These are phyloP conservation scores for Blastocystis sp. DNA, from an alignment of 352 stramenopile species.

Conservation along the genomic window DNA sequence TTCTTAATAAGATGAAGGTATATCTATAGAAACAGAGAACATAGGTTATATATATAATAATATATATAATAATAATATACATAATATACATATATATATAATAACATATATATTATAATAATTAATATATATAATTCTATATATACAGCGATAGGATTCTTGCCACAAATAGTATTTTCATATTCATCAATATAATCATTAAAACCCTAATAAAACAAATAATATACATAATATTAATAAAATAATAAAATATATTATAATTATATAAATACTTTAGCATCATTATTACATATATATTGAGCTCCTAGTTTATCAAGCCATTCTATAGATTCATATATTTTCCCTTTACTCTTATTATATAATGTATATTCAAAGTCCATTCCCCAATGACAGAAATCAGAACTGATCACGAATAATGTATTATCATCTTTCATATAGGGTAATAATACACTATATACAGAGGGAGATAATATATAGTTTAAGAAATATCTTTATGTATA, in stretches of 20 bases:
- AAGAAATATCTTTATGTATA: too few relatives aligned
- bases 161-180: constrained; percentile 84
- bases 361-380: constrained; percentile 67
- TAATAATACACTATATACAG: constrained; percentile 45
- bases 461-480: neutral
- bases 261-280: constrained; percentile 44
- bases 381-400: constrained; percentile 90
- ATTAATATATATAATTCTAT: constrained; percentile 67
- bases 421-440: constrained; percentile 66
- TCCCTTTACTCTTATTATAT: constrained; percentile 56
- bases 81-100: too few relatives aligned
- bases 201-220: constrained; percentile 51
- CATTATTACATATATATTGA: constrained; percentile 66
- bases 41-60: too few relatives aligned
- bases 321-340: constrained; percentile 76
- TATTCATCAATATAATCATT: constrained; percentile 74
- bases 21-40: too few relatives aligned
- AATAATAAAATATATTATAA: too few relatives aligned
- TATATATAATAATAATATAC: too few relatives aligned
- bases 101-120: constrained; percentile 53
- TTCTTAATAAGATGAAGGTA: constrained; percentile 9
- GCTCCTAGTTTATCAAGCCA: constrained; percentile 61
- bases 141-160: constrained; percentile 66
- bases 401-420: constrained; percentile 81
- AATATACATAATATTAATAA: too few relatives aligned